Percentiles rank a stretch among this genome's conserved stretches.
phyloP scores from a whole-genome alignment of 208 protist species.

The Angomonas ambiguus region DNA sequence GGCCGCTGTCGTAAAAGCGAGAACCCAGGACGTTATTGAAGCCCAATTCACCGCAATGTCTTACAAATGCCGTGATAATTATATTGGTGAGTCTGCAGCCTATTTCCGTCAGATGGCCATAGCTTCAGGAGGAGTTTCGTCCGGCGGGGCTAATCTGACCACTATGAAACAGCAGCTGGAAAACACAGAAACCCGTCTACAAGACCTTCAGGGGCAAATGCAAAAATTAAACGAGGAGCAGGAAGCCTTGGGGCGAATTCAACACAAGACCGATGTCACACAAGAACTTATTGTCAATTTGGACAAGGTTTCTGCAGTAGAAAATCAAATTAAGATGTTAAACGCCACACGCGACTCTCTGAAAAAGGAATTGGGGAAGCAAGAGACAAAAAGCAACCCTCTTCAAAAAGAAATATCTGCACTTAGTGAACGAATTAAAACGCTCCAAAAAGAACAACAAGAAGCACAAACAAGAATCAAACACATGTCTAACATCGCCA shows the following conservation, averaged over 20 bases:
- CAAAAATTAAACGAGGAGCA: slow-evolving; percentile 57
- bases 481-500: slow-evolving; percentile 63
- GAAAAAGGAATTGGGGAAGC: slow-evolving; percentile 15
- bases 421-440: slow-evolving; percentile 50
- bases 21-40: slow-evolving; percentile 46
- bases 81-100: slow-evolving; percentile 65
- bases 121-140: slow-evolving; percentile 28
- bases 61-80: slow-evolving; percentile 68
- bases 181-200: slow-evolving; percentile 43
- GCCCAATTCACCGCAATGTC: slow-evolving; percentile 69
- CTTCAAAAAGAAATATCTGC: slow-evolving; percentile 43
- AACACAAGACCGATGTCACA: slow-evolving; percentile 55
- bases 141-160: slow-evolving; percentile 11
- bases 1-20: slow-evolving; percentile 36
- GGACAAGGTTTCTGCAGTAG: slow-evolving; percentile 46
- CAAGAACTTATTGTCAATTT: slow-evolving; percentile 42
- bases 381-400: slow-evolving; percentile 27
- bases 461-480: slow-evolving; percentile 47
- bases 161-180: slow-evolving; percentile 42
- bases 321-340: slow-evolving; percentile 55
- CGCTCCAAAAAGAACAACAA: slow-evolving; percentile 47
- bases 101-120: slow-evolving; percentile 78
- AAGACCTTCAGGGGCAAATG: slow-evolving; percentile 36
- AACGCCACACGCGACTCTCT: slow-evolving; percentile 42
- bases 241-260: slow-evolving; percentile 38